A percentile compares a stretch with the other conserved stretches of the same genome.
These are phyloP conservation scores for Yarrowia porcina DNA, from an alignment of 805 yeast species.

Conservation along the genomic window DNA sequence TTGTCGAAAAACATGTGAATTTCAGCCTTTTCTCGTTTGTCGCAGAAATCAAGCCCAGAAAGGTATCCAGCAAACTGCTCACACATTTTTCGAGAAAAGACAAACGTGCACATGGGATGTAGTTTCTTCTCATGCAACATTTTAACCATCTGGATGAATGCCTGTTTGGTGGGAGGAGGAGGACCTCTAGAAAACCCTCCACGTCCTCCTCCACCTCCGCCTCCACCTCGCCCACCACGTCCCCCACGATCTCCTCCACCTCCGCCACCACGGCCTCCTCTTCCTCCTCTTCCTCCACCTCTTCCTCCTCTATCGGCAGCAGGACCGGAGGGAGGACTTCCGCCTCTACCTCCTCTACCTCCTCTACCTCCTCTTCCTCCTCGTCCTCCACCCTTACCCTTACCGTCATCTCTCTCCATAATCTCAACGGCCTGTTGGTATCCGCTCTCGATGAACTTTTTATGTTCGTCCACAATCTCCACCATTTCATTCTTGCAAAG, in stretches of 20 bases:
- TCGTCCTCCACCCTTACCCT: constrained; percentile 35
- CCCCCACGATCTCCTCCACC: constrained; percentile 36
- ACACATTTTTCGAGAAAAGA: constrained; percentile 88
- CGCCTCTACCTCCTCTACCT: constrained; percentile 36
- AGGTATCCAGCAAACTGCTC: constrained; percentile 88
- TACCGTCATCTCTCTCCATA: constrained; percentile 42
- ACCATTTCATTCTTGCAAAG: constrained; percentile 76
- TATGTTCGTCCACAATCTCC: constrained; percentile 70
- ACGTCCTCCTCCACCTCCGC: constrained; percentile 42
- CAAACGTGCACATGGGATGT: constrained; percentile 91
- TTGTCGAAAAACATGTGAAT: constrained; percentile 90
- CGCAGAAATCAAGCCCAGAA: constrained; percentile 71
- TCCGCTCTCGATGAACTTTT: constrained; percentile 64
- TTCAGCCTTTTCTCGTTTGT: constrained; percentile 81
- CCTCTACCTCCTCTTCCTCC: constrained; percentile 39
- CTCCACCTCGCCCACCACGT: constrained; percentile 38
- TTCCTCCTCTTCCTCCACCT: constrained; percentile 35
- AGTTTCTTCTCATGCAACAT: constrained; percentile 62
- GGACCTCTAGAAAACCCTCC: constrained; percentile 28
- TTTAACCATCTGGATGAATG: constrained; percentile 74
- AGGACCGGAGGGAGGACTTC: constrained; percentile 32
- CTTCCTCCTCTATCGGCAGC: constrained; percentile 37
- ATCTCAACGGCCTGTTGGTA: constrained; percentile 46
- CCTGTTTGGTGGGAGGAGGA: constrained; percentile 46
- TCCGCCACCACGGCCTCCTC: constrained; percentile 38